phyloP scores from a whole-genome alignment of 345 rosid species.

The Pseudoturritis turrita region DNA sequence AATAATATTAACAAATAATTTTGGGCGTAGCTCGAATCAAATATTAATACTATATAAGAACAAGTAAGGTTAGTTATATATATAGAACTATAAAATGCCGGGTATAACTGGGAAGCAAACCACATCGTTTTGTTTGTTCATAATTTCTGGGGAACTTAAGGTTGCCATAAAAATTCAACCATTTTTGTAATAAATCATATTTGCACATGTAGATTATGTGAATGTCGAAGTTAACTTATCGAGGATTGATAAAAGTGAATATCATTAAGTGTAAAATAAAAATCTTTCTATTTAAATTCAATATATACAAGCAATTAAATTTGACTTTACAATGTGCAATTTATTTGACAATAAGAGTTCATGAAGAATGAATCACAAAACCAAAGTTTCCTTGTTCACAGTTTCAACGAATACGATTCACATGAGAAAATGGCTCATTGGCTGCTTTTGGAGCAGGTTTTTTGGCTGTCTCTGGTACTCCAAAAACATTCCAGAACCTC shows the following conservation, averaged over 20 bases:
- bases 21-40: too few species aligned
- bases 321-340: neutral
- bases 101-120: too few species aligned
- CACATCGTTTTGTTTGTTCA: too few species aligned
- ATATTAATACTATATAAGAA: too few species aligned
- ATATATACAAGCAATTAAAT: neutral
- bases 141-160: too few species aligned
- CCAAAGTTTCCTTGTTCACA: neutral
- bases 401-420: conserved; percentile 51
- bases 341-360: neutral
- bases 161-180: too few species aligned
- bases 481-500: conserved; percentile 71
- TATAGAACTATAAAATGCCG: too few species aligned
- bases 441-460: conserved; percentile 40
- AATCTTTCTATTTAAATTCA: neutral
- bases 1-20: too few species aligned
- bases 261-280: neutral
- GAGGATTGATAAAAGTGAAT: neutral
- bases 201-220: too few species aligned
- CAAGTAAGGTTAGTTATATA: too few species aligned
- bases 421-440: conserved; percentile 49
- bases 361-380: neutral
- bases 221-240: neutral
- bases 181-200: too few species aligned
- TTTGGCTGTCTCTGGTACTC: conserved; percentile 41